Conservation (phyloP, 140 eudicot genomes). For the Bidens hawaiensis region DNA sequence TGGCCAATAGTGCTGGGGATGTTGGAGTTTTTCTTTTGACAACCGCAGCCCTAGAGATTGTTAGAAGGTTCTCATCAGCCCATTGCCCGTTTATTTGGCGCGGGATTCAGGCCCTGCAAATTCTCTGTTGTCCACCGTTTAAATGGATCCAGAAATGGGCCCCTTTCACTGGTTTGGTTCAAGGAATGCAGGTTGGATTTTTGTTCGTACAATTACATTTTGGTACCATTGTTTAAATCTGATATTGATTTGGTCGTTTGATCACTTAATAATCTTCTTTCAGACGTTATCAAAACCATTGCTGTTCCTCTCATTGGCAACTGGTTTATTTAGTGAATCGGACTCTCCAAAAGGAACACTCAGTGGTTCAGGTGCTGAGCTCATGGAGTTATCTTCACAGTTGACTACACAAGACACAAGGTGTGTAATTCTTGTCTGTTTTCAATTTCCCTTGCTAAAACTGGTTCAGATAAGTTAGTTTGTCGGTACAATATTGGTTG, state of each 20-base stretch:
- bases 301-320: conserved; percentile 59
- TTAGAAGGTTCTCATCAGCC: conserved; percentile 53
- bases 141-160: conserved; percentile 68
- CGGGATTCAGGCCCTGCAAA: conserved; percentile 62
- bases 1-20: conserved; percentile 40
- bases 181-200: conserved; percentile 53
- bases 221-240: neutral
- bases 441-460: neutral
- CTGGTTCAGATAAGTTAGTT: neutral
- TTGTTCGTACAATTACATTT: neutral
- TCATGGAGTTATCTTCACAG: conserved; percentile 26
- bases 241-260: neutral
- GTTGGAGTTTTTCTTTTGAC: conserved; percentile 43
- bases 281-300: conserved; percentile 63
- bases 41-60: conserved; percentile 55
- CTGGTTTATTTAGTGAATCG: conserved; percentile 42
- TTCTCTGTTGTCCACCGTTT: conserved; percentile 51
- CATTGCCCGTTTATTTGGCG: conserved; percentile 60
- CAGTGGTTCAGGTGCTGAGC: conserved; percentile 36
- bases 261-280: neutral
- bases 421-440: conserved; percentile 21
- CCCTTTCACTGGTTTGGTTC: conserved; percentile 40
- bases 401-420: conserved; percentile 26
- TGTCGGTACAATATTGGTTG: neutral
- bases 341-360: conserved; percentile 26